Percentiles rank a stretch among this genome's conserved stretches.
Evolutionary conservation across 2,329 filamentous ascomycete genomes (phyloP).

Genomic region (Sporothrix euskadiensis): DNA sequence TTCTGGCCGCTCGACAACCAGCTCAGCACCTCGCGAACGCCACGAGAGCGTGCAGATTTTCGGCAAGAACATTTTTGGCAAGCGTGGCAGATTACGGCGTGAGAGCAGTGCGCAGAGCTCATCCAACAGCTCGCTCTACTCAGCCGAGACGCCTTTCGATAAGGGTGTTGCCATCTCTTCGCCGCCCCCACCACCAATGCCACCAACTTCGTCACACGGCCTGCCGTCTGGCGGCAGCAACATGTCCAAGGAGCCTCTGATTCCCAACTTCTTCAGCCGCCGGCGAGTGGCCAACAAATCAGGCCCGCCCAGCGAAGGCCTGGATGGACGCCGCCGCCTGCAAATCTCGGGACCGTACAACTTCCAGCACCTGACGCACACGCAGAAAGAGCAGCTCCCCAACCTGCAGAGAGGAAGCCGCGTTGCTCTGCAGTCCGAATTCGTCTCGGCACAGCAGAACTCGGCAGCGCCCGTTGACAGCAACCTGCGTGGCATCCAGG

Average conservation of each 20-base stretch:
- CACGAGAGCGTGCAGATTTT: conserved; percentile 62
- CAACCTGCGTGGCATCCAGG: conserved; percentile 42
- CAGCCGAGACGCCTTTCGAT: conserved; percentile 47
- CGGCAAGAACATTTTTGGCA: conserved; percentile 60
- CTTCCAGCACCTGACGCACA: conserved; percentile 66
- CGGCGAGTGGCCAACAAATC: conserved; percentile 45
- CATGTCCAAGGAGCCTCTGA: conserved; percentile 43
- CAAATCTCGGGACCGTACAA: conserved; percentile 66
- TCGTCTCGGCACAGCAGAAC: conserved; percentile 41
- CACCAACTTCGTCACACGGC: conserved; percentile 39
- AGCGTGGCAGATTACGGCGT: conserved; percentile 53
- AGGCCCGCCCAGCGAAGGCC: conserved; percentile 36
- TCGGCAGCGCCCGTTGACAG: conserved; percentile 42
- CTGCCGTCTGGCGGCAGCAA: conserved; percentile 7
- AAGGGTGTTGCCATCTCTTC: conserved; percentile 4
- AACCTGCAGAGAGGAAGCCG: conserved; percentile 45
- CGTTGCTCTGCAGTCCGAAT: conserved; percentile 47
- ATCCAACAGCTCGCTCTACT: conserved; percentile 52
- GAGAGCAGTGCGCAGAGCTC: conserved; percentile 53
- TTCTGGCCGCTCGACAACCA: conserved; percentile 57
- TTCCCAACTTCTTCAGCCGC: conserved; percentile 54
- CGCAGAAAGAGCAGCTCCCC: conserved; percentile 51
- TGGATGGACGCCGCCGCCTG: conserved; percentile 44
- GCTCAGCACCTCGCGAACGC: conserved; percentile 54
- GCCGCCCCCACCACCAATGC: conserved; percentile 34